phyloP scores from a whole-genome alignment of 1,139 yeast species.

The Pichia sp. region DNA sequence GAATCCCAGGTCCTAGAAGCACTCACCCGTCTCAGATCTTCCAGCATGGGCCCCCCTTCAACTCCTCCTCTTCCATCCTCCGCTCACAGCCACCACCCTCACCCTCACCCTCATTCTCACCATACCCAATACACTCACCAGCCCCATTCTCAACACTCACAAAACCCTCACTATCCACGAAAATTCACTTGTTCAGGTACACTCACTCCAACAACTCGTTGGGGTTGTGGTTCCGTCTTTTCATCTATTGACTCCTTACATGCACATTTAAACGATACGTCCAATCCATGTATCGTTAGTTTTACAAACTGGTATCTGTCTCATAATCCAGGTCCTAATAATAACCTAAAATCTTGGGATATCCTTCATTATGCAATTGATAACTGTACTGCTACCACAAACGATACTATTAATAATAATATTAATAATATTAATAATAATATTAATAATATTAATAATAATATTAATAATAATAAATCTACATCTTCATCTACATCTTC shows the following conservation, averaged over 20 bases:
- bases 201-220: too few relatives aligned
- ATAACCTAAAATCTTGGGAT: too few relatives aligned
- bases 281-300: too few relatives aligned
- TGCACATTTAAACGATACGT: too few relatives aligned
- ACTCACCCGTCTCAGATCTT: conserved; percentile 10
- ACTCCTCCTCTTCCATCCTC: neutral
- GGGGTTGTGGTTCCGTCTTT: too few relatives aligned
- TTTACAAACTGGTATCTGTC: too few relatives aligned
- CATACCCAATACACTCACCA: neutral
- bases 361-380: too few relatives aligned
- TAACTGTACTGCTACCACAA: too few relatives aligned
- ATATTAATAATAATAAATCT: neutral
- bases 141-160: neutral
- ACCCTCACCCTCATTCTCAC: neutral
- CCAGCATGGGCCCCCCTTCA: conserved; percentile 3
- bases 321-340: too few relatives aligned
- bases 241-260: too few relatives aligned
- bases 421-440: neutral
- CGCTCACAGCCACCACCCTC: neutral
- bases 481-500: neutral
- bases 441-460: neutral
- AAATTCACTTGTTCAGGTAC: too few relatives aligned
- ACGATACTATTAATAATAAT: neutral
- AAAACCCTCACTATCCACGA: neutral
- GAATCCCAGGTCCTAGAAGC: conserved; percentile 15